Conservation (phyloP, 208 protist genomes). For the Crithidia expoeki region DNA sequence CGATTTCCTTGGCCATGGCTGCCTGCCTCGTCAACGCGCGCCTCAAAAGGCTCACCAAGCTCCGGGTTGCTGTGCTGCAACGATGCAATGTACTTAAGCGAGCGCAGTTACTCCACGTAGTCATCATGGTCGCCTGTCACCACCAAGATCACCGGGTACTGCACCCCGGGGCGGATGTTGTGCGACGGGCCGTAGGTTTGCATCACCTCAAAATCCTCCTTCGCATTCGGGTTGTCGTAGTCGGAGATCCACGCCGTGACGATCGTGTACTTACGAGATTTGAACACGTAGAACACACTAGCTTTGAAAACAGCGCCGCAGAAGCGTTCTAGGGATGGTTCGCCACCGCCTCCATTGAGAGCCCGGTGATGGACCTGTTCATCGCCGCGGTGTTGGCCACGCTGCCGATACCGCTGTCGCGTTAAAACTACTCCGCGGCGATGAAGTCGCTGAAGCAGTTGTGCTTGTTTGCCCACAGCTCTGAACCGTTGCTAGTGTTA, state of each 20-base stretch:
- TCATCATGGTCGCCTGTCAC: slow-evolving; percentile 96
- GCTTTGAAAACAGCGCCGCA: slow-evolving; percentile 85
- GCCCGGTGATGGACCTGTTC: slow-evolving; percentile 95
- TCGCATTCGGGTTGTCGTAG: slow-evolving; percentile 92
- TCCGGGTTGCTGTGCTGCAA: slow-evolving; percentile 90
- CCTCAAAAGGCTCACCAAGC: slow-evolving; percentile 76
- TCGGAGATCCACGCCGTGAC: slow-evolving; percentile 93
- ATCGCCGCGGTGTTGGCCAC: slow-evolving; percentile 86
- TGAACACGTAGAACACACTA: slow-evolving; percentile 95
- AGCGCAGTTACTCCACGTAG: slow-evolving; percentile 94
- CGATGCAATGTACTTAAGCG: slow-evolving; percentile 94
- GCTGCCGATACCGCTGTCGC: slow-evolving; percentile 71
- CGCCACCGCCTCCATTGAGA: slow-evolving; percentile 89
- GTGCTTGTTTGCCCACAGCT: slow-evolving; percentile 75
- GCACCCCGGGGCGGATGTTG: slow-evolving; percentile 74
- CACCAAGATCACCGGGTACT: slow-evolving; percentile 92
- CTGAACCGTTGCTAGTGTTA: slow-evolving; percentile 93
- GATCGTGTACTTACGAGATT: slow-evolving; percentile 96
- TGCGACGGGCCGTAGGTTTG: slow-evolving; percentile 94
- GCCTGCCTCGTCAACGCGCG: slow-evolving; percentile 79
- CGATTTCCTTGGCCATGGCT: slow-evolving; percentile 94
- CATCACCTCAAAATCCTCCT: slow-evolving; percentile 92
- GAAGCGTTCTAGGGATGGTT: slow-evolving; percentile 92
- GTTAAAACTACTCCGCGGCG: slow-evolving; percentile 71
- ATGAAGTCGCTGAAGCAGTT: slow-evolving; percentile 93